Evolutionary conservation across 495 filamentous ascomycete genomes (phyloP), one percentile per base, ranked within the genome.

Genomic region (Pseudomonodictys pantanalensis): DNA sequence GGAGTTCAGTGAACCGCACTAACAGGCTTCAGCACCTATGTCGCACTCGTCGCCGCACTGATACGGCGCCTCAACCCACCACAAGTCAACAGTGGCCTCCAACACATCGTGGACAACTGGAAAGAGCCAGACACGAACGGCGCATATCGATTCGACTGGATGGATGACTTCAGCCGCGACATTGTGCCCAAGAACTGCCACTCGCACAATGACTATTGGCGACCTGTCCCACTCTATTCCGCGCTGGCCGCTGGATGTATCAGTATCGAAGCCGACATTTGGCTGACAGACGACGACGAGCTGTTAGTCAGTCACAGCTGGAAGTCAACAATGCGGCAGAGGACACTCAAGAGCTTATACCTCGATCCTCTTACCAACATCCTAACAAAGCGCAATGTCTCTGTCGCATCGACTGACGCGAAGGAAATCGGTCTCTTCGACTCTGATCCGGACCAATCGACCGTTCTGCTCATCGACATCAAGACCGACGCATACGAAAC

Each of bases 401-500:
- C 62, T 7, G 32, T 6, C 0, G 38, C 56, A 3, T 56, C 35
- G 1, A 33, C 44, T 3, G 12, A 48, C 10, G 35, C 33, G 11
- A 50, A 52, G 32, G 56, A 60, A 23, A 28, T 45, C 43, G 62
- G 56, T 25, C 12, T 60, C 1, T 65, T 65, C 39, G 62, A 65
- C 22, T 32, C 50, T 3, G 52, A 60, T 39, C 56, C 56, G 3
- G 47, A 56, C 39, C 46, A 30, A 20, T 56, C 49, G 1, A 22
- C 57, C 0, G 42, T 65, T 28, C 62, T 64, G 22, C 39, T 55
- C 59, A 28, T 77, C 44, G 77, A 78, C 44, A 74, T 78, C 59
- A 79, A 79, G 50, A 75, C 71, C 17, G 67, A 73, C 38, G 72
- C 71, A 2, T 56, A 65, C 22, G 50, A 56, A 7, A 67, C 69